phyloP scores from a whole-genome alignment of 1,284 basidiomycete species.

The Sporisorium reilianum region DNA sequence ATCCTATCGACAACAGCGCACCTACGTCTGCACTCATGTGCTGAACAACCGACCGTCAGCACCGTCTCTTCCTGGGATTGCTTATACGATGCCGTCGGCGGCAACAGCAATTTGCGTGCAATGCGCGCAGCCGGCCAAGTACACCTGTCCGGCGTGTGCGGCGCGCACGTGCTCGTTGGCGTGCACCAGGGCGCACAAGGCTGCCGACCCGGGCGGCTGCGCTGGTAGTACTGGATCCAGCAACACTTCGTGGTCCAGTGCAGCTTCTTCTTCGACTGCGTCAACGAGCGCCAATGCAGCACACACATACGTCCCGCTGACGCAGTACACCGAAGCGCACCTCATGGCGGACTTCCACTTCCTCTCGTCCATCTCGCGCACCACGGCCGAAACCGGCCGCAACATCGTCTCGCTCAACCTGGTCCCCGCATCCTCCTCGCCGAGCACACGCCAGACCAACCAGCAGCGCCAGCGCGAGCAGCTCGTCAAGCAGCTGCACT shows the following conservation, averaged over 20 bases:
- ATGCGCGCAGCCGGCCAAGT: constrained; percentile 30
- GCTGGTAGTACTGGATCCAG: neutral
- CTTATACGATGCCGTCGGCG: constrained; percentile 39
- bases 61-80: too few species aligned
- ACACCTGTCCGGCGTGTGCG: constrained; percentile 39
- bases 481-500: constrained; percentile 42
- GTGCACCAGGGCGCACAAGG: constrained; percentile 38
- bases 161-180: constrained; percentile 33
- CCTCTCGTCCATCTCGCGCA: constrained; percentile 29
- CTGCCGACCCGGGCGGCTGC: neutral
- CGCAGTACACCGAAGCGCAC: constrained; percentile 23
- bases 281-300: neutral
- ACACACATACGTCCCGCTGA: constrained; percentile 20
- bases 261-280: neutral
- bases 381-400: constrained; percentile 20
- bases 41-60: neutral
- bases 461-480: constrained; percentile 33
- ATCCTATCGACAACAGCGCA: neutral
- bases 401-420: constrained; percentile 31
- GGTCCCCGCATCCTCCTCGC: constrained; percentile 6
- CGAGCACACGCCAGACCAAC: constrained; percentile 6
- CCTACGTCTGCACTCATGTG: neutral
- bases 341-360: constrained; percentile 44
- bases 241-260: neutral
- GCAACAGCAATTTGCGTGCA: constrained; percentile 15